Evolutionary conservation across 78 protist genomes (phyloP).

Genomic region (Speleostelium caveatum): DNA sequence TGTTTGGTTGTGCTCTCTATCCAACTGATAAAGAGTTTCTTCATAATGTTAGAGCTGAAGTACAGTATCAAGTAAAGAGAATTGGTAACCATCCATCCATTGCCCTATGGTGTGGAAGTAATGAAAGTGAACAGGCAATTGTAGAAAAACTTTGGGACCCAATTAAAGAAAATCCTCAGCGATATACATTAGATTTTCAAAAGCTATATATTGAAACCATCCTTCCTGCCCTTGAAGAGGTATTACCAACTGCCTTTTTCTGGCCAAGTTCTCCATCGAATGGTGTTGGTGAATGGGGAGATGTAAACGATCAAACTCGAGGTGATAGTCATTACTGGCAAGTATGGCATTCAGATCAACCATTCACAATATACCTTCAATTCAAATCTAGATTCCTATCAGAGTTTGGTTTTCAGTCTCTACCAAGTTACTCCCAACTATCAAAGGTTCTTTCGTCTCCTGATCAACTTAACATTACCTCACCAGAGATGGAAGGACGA

Average conservation of each 20-base stretch:
- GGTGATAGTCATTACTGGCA: slow-evolving; percentile 84
- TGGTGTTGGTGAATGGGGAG: slow-evolving; percentile 79
- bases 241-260: slow-evolving; percentile 76
- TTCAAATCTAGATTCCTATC: slow-evolving; percentile 83
- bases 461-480: slow-evolving; percentile 66
- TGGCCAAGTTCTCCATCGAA: slow-evolving; percentile 88
- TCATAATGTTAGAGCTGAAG: slow-evolving; percentile 62
- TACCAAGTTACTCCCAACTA: slow-evolving; percentile 50
- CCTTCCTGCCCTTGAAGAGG: slow-evolving; percentile 1
- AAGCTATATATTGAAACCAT: slow-evolving; percentile 80
- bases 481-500: slow-evolving; percentile 78
- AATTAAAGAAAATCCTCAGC: slow-evolving; percentile 9
- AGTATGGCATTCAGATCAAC: slow-evolving; percentile 80
- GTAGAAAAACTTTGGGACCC: slow-evolving; percentile 52
- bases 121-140: slow-evolving; percentile 91
- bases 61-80: slow-evolving; percentile 67
- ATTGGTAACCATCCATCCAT: slow-evolving; percentile 82
- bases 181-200: slow-evolving; percentile 80
- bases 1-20: slow-evolving; percentile 90
- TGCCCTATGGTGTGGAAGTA: slow-evolving; percentile 91
- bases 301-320: slow-evolving; percentile 37
- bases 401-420: slow-evolving; percentile 92
- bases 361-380: slow-evolving; percentile 42
- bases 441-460: background rate
- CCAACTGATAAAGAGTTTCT: slow-evolving; percentile 88